Evolutionary conservation across 1,284 basidiomycete genomes (phyloP), one percentile per base, ranked within the genome.

Genomic region (Puccinia horiana): DNA sequence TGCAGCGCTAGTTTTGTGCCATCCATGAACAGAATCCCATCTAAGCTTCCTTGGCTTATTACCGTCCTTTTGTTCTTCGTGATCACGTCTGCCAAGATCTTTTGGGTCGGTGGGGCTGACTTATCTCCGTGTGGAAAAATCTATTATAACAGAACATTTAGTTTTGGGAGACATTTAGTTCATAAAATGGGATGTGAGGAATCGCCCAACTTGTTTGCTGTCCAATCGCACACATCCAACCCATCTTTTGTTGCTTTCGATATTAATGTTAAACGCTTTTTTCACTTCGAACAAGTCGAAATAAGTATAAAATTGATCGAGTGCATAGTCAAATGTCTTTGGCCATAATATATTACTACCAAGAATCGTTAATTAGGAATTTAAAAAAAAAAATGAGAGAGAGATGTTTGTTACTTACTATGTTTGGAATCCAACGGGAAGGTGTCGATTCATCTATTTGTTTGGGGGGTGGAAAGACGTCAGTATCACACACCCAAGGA

Each of bases 61-160:
- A 81, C 54, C 11, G 79, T 81, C 29, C 79, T 49, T 29, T 73
- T 73, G 56, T 70, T 81, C 18, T 74, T 74, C 6, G 58, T 44
- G 32, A 81, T 81, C 29, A 81, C 79, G 9, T 56, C 70, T 4
- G 79, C 70, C 35, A 81, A 42, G n/a, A 74, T 58, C 61, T 70
- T 63, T 16, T 29, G n/a, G 6, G 35, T 32, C 3, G 69, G 65
- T 8, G 70, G 69, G 16, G 70, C 20, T 47, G 79, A 81, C 18
- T 52, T 32, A 37, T 81, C 79, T 20, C 58, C 56, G 35, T 70
- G 40, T 29, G 69, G 61, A 23, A 80, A 61, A 67, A 77, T 9
- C 76, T 77, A 26, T 40, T 16, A n/a, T 2, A 65, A 20, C 6
- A 70, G 18, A 23, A 73, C n/a, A 49, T 73, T 73, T n/a, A n/a